Conservation (phyloP, 1,284 basidiomycete species). For the Rhodofomes roseus region DNA sequence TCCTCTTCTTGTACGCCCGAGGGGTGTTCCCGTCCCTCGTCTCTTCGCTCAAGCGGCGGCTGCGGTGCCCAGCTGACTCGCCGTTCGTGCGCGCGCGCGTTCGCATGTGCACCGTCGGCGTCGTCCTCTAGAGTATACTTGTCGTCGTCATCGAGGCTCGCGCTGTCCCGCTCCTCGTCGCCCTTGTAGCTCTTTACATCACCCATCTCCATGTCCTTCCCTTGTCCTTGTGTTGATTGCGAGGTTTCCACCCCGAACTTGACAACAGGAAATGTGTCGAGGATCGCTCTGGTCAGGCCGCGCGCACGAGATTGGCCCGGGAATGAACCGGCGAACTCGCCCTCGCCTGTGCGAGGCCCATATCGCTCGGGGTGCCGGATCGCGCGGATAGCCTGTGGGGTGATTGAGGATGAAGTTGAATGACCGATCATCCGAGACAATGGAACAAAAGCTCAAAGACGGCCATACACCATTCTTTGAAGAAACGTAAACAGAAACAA, state of each 20-base stretch:
- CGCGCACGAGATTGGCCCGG: constrained; percentile 66
- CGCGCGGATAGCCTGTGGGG: constrained; percentile 69
- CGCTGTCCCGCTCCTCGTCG: constrained; percentile 6
- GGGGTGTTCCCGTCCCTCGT: background rate
- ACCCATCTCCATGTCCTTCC: constrained; percentile 33
- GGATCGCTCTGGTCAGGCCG: constrained; percentile 83
- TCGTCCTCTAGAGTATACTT: background rate
- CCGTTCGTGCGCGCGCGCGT: background rate
- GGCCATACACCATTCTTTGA: too few relatives aligned
- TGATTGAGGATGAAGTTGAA: constrained; percentile 1
- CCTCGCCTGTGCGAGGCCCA: constrained; percentile 60
- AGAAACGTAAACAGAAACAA: too few relatives aligned
- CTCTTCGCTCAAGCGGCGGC: background rate
- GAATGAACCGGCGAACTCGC: constrained; percentile 28
- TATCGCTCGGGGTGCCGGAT: constrained; percentile 90
- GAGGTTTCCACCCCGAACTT: constrained; percentile 57
- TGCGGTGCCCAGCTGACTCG: background rate
- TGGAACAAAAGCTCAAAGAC: background rate
- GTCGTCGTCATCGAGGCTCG: background rate
- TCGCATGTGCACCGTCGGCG: background rate
- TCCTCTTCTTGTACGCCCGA: background rate
- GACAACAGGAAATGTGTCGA: constrained; percentile 92
- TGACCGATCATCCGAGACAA: background rate
- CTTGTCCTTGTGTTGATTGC: background rate
- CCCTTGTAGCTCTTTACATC: background rate